phyloP scores from a whole-genome alignment of 768 basidiomycete genomes.

The Austroboletus eburneus region DNA sequence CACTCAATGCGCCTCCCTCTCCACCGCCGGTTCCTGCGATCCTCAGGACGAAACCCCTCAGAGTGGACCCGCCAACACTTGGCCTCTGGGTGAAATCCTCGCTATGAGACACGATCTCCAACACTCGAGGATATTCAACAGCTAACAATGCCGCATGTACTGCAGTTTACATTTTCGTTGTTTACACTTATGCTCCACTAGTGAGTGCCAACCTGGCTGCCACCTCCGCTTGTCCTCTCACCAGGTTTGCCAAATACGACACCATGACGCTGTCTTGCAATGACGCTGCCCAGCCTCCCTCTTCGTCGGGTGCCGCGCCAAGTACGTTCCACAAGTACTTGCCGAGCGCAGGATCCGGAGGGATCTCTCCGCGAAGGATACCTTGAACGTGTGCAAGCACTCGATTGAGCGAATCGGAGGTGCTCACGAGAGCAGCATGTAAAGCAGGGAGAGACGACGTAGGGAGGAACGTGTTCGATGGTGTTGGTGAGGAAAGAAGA shows the following conservation, averaged over 20 bases:
- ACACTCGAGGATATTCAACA: constrained; percentile 97
- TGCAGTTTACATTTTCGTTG: constrained; percentile 6
- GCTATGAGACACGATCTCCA: constrained; percentile 88
- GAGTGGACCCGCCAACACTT: constrained; percentile 79
- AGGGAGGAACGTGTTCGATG: constrained; percentile 34
- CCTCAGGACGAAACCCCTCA: constrained; percentile 22
- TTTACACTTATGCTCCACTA: constrained; percentile 29
- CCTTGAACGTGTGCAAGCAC: constrained; percentile 81
- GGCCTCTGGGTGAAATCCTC: constrained; percentile 94
- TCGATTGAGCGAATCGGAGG: constrained; percentile 77
- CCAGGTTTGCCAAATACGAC: constrained; percentile 89
- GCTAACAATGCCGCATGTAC: constrained; percentile 32
- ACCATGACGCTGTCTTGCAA: constrained; percentile 94
- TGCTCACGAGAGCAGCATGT: constrained; percentile 52
- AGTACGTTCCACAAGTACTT: constrained; percentile 89
- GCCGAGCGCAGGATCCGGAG: constrained; percentile 83
- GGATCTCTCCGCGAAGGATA: constrained; percentile 71
- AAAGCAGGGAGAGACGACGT: constrained; percentile 56
- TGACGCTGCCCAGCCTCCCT: constrained; percentile 69
- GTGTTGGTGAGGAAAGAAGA: constrained; percentile 58
- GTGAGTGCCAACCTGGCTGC: constrained; percentile 82
- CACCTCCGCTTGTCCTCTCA: constrained; percentile 90
- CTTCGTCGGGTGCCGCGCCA: constrained; percentile 67
- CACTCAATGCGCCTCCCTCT: constrained; percentile 41
- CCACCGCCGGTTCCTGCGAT: constrained; percentile 37